Percentiles rank a stretch among this genome's conserved stretches.
Conservation (phyloP, 2,329 filamentous ascomycete genomes). For the Cryphonectria japonica region DNA sequence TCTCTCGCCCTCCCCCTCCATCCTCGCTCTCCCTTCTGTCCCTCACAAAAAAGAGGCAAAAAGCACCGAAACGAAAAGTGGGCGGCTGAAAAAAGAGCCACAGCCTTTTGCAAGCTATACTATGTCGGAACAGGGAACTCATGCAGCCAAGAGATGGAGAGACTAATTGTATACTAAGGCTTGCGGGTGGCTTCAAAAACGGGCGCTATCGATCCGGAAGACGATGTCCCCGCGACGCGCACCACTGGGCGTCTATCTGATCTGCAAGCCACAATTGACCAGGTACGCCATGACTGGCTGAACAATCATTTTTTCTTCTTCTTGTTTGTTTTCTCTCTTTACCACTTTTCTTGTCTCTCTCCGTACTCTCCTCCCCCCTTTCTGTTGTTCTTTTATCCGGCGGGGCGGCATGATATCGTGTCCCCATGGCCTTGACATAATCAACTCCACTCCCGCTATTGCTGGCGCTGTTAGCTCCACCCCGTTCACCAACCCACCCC, state of each 20-base stretch:
- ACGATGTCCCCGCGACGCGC: constrained; percentile 1
- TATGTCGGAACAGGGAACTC: not conserved
- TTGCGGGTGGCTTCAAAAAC: constrained; percentile 8
- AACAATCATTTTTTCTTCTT: not conserved
- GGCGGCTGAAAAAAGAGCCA: constrained; percentile 2
- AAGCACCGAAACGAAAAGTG: not conserved
- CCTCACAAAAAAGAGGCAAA: too few relatives aligned
- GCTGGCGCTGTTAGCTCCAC: not conserved
- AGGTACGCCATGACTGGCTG: constrained; percentile 3
- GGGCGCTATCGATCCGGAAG: constrained; percentile 13
- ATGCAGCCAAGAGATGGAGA: not conserved
- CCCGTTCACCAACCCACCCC: too few relatives aligned
- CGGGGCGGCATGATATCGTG: not conserved
- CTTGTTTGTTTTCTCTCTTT: not conserved
- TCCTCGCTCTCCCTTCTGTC: too few relatives aligned
- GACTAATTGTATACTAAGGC: not conserved
- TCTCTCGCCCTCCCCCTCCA: too few relatives aligned
- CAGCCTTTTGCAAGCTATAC: not conserved
- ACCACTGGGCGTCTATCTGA: not conserved
- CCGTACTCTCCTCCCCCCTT: not conserved
- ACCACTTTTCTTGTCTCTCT: not conserved
- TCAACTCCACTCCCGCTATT: not conserved
- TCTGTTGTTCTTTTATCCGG: not conserved
- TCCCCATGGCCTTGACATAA: not conserved
- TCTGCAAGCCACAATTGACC: not conserved